Evolutionary conservation across 768 basidiomycete genomes (phyloP), one percentile per base, ranked within the genome.

Genomic region (Kwoniella dendrophila): DNA sequence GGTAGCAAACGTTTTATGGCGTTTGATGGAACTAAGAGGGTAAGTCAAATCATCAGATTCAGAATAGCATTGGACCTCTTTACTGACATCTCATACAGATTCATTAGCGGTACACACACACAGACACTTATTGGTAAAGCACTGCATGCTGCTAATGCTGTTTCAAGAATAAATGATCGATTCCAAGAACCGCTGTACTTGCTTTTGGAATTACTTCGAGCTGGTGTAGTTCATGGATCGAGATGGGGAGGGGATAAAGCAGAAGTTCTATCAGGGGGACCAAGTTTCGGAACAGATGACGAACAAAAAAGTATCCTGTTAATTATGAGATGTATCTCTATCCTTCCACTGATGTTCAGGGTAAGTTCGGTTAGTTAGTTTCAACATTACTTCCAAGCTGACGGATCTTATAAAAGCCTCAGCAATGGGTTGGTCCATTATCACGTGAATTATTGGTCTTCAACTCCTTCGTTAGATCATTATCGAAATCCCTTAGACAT

Each of bases 1-100:
- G 0, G 96, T 99, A 3, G 94, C 94, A 7, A 99, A 99, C 75
- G 93, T 95, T 27, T 90, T 99, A 57, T 97, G 94, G 94, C 86
- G 95, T 55, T 97, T 98, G 85, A 84, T 99, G 58, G 95, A 97
- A 78, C 82, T 97, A 60, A 83, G 96, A 80, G 92, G 93, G 94
- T 95, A 80, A 76, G 88, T 84, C 60, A 26, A 14, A 16, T 30
- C 50, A 29, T 40, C 62, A 26, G 12, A 18, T n/a, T 16, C 30
- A 27, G 22, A 8, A 24, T 48, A 8, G 26, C 7, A 48, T 48
- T 26, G 26, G 53, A 62, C 47, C n/a, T 2, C 45, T 24, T 27
- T 44, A 49, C 47, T 57, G 48, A 52, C 53, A 47, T 55, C n/a
- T 48, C 7, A 66, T 65, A 7, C 72, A 96, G 94, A 68, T 96